Percentiles rank a stretch among this genome's conserved stretches.
Conservation (phyloP, 2,329 filamentous ascomycete species). For the Cercospora sp. region DNA sequence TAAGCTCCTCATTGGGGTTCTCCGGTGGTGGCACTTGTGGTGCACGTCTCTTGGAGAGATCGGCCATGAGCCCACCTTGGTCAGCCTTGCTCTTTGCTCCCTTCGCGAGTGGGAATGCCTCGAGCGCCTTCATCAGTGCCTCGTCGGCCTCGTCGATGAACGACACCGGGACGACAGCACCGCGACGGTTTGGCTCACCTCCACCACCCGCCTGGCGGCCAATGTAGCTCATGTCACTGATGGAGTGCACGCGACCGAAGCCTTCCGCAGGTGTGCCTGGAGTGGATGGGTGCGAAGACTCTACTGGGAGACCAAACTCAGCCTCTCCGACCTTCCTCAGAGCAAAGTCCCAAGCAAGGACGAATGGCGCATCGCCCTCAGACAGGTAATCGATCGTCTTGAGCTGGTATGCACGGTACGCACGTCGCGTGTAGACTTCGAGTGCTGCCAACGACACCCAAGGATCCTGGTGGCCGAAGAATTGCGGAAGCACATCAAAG, state of each 20-base stretch:
- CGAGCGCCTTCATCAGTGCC: constrained; percentile 76
- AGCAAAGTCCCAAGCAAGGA: constrained; percentile 92
- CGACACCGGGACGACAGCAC: constrained; percentile 89
- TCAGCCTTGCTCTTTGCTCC: constrained; percentile 49
- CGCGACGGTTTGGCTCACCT: constrained; percentile 76
- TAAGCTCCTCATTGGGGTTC: constrained; percentile 69
- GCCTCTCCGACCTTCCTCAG: constrained; percentile 90
- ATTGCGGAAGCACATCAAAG: constrained; percentile 90
- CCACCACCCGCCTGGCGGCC: constrained; percentile 63
- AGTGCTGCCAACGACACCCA: constrained; percentile 93
- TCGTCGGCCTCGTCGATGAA: constrained; percentile 96
- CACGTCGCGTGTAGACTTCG: constrained; percentile 93
- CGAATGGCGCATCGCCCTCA: constrained; percentile 72
- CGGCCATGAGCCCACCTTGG: constrained; percentile 60
- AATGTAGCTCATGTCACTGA: constrained; percentile 94
- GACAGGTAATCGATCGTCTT: constrained; percentile 87
- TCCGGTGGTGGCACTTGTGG: constrained; percentile 54
- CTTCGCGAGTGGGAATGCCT: constrained; percentile 66
- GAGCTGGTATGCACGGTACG: constrained; percentile 92
- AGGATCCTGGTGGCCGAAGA: constrained; percentile 91
- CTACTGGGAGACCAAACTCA: constrained; percentile 80
- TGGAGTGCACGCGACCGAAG: constrained; percentile 86
- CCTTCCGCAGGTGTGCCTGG: constrained; percentile 62
- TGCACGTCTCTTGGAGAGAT: constrained; percentile 71
- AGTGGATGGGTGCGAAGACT: constrained; percentile 75